Percentiles rank a stretch among this genome's conserved stretches.
Conservation (phyloP, 2,329 filamentous ascomycete species). For the Ophiosphaerella herpotricha region DNA sequence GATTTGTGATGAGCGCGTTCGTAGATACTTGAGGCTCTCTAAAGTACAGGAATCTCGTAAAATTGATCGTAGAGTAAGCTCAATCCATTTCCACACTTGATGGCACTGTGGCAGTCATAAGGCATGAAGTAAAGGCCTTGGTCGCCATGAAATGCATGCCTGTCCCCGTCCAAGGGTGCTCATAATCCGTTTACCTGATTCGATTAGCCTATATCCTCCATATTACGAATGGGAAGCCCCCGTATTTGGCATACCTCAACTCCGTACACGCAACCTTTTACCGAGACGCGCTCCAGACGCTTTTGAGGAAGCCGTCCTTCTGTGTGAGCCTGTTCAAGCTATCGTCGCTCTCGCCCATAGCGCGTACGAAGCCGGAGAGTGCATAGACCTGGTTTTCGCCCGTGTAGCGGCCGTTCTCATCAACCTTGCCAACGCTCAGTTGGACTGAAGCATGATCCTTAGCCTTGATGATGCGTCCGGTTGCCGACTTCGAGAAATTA, state of each 20-base stretch:
- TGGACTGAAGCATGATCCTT: constrained; percentile 99
- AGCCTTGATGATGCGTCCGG: constrained; percentile 98
- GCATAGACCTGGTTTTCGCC: constrained; percentile 98
- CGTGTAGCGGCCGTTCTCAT: constrained; percentile 96
- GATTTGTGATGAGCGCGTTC: no score
- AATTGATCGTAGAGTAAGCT: constrained; percentile 38
- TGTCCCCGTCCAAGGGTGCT: constrained; percentile 27
- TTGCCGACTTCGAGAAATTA: constrained; percentile 31
- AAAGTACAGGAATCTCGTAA: constrained; percentile 25
- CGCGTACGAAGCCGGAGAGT: constrained; percentile 95
- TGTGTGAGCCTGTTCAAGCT: constrained; percentile 93
- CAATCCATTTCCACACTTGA: constrained; percentile 37
- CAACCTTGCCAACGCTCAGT: constrained; percentile 95
- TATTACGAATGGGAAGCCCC: not conserved
- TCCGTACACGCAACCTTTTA: constrained; percentile 49
- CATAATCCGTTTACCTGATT: constrained; percentile 36
- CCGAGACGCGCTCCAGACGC: constrained; percentile 81
- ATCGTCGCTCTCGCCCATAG: constrained; percentile 98
- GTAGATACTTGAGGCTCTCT: not conserved
- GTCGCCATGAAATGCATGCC: constrained; percentile 38
- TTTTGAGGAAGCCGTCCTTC: constrained; percentile 96
- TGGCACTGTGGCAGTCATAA: constrained; percentile 37
- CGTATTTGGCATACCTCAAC: constrained; percentile 29
- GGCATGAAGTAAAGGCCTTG: constrained; percentile 32
- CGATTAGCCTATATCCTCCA: constrained; percentile 18